These are phyloP conservation scores for Escovopsis sp. DNA, from an alignment of 2,329 filamentous ascomycete species.

Conservation along the genomic window DNA sequence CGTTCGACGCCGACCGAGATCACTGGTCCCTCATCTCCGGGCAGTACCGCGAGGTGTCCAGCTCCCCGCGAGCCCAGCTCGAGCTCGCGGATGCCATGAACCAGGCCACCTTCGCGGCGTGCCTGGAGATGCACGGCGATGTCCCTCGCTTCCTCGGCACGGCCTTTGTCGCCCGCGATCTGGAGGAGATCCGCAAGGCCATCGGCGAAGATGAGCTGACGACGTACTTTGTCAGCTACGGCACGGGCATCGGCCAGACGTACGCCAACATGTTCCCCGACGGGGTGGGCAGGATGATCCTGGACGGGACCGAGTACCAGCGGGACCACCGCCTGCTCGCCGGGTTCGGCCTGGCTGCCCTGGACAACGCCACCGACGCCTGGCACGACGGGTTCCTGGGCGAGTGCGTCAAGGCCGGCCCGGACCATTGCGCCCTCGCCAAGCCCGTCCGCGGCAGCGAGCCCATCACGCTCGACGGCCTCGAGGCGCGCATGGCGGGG, in stretches of 20 bases:
- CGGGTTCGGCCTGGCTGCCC: constrained; percentile 31
- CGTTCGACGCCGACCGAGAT: constrained; percentile 29
- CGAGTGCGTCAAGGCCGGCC: constrained; percentile 33
- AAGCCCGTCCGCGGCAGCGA: constrained; percentile 12
- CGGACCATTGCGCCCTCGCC: constrained; percentile 29
- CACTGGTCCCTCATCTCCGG: constrained; percentile 27
- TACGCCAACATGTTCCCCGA: constrained; percentile 36
- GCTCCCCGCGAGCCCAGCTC: constrained; percentile 23
- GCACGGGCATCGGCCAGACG: constrained; percentile 36
- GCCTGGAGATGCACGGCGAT: constrained; percentile 28
- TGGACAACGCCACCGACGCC: constrained; percentile 34
- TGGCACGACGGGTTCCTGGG: constrained; percentile 36
- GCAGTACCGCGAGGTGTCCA: constrained; percentile 24
- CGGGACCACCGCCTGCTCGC: constrained; percentile 29
- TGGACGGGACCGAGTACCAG: constrained; percentile 35
- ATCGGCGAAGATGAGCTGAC: constrained; percentile 32
- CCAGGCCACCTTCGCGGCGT: constrained; percentile 28
- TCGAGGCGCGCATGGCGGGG: constrained; percentile 24
- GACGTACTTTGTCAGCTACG: constrained; percentile 35
- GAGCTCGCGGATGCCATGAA: constrained; percentile 30
- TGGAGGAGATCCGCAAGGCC: constrained; percentile 32
- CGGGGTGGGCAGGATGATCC: constrained; percentile 31
- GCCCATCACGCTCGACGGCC: constrained; percentile 19
- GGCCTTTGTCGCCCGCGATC: constrained; percentile 30
- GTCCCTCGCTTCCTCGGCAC: constrained; percentile 31